Base-by-base conservation (phyloP, 768 basidiomycete species). In the Bullera alba region DNA sequence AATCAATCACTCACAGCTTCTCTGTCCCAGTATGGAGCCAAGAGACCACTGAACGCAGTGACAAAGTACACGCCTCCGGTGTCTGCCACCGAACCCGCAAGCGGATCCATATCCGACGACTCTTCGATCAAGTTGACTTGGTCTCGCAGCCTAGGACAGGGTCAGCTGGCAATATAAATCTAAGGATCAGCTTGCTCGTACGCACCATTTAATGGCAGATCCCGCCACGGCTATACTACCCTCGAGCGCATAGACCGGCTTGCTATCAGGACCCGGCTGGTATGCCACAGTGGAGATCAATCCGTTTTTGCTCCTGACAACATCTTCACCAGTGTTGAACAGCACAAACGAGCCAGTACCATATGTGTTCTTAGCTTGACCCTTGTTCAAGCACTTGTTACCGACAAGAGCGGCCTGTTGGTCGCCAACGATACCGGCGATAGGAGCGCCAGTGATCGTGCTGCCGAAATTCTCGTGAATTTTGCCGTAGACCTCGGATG, bases 281-380 rank as follows among this genome's bases (percentile, higher is more conserved):
- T 87, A 99, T 16, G 86, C 95, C 49, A 96, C 79, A 1, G 95
- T 96, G 60, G 85, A 89, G 63, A 99, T 74, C 50, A 99, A 73
- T 3, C 93, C 95, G 63, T 95, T 85, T 25, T 74, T 77, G 62
- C 89, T 93, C 69, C 84, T 77, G 21, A 97, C 85, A 34, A 89
- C 83, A 23, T 93, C 84, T 19, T 75, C 76, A 2, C 93, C 95
- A 0, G 95, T 96, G 75, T 87, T 87, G 79, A 95, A 96, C 25
- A 99, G 76, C 58, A 97, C 76, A 77, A 99, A 99, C 30, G 90
- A 90, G 26, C 95, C 93, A 1, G 93, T 96, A 22, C 93, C 93
- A 62, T 93, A 99, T 3, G 95, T 99, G 74, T 91, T 95, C 75
- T 99, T 99, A 2, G 92, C 93, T 70, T 96, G 86, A 16, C 93